These are phyloP conservation scores for Corynascus novoguineensis DNA, from an alignment of 495 filamentous ascomycete genomes.

Conservation along the genomic window DNA sequence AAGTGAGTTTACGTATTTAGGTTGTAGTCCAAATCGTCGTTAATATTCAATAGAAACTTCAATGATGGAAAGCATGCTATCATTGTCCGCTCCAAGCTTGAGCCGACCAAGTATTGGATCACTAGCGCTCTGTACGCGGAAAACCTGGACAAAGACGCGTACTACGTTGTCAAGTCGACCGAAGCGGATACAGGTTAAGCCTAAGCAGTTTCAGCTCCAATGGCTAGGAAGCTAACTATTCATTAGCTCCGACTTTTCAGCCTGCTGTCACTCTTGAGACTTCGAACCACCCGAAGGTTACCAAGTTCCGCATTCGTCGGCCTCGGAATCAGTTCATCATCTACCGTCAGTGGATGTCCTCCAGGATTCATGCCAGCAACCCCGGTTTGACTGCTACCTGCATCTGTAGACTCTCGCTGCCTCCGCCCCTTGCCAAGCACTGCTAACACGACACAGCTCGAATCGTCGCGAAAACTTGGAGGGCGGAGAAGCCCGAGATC, in stretches of 20 bases:
- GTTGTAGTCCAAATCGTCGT: background rate
- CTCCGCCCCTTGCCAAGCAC: background rate
- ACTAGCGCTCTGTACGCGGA: constrained; percentile 5
- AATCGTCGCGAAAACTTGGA: constrained; percentile 15
- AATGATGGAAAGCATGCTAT: constrained; percentile 10
- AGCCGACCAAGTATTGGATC: constrained; percentile 1
- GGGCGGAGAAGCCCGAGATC: constrained; percentile 9
- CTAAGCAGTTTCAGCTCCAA: background rate
- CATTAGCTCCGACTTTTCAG: background rate
- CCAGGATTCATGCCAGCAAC: constrained; percentile 7
- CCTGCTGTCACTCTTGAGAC: background rate
- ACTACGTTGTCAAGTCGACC: background rate
- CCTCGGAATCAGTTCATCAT: constrained; percentile 19
- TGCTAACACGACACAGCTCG: constrained; percentile 12
- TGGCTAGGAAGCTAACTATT: background rate
- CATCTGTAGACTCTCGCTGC: background rate
- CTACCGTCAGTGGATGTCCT: constrained; percentile 14
- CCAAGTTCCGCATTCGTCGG: constrained; percentile 9
- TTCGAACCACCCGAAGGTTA: background rate
- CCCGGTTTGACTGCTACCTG: background rate
- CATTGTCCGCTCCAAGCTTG: background rate
- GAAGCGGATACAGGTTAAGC: background rate
- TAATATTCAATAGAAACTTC: background rate
- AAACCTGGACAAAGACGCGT: background rate
- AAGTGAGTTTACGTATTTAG: background rate